A percentile compares a stretch with the other conserved stretches of the same genome.
phyloP scores from a whole-genome alignment of 306 rosid genomes.

The Medicago lupulina region DNA sequence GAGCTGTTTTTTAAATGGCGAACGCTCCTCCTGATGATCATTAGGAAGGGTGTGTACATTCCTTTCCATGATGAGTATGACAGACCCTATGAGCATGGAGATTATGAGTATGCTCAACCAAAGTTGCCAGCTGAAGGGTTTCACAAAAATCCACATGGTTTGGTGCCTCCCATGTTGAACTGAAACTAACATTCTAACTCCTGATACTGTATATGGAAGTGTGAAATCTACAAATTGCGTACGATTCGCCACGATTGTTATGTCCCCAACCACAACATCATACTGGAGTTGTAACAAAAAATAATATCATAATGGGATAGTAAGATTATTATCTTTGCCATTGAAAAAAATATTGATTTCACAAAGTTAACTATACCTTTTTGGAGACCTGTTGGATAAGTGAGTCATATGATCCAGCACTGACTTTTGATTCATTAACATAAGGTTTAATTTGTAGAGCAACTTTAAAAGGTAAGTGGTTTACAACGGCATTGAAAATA shows the following conservation, averaged over 20 bases:
- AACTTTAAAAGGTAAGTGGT: conserved; percentile 36
- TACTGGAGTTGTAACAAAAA: neutral
- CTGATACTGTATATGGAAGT: conserved; percentile 40
- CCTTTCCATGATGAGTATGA: conserved; percentile 48
- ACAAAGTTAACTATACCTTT: conserved; percentile 7
- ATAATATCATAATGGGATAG: too few relatives aligned
- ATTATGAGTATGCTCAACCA: conserved; percentile 41
- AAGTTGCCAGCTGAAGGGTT: conserved; percentile 49
- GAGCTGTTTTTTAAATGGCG: neutral
- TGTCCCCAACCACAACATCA: conserved; percentile 48
- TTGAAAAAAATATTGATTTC: too few relatives aligned
- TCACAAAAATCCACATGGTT: conserved; percentile 48
- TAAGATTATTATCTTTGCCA: too few relatives aligned
- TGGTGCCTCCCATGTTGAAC: conserved; percentile 30
- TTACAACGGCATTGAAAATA: conserved; percentile 36
- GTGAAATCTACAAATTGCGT: conserved; percentile 42
- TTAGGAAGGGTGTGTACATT: conserved; percentile 1
- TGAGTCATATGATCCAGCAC: conserved; percentile 36
- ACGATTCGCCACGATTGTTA: conserved; percentile 43
- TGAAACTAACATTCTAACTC: conserved; percentile 38
- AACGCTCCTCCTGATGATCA: neutral
- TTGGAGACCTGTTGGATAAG: conserved; percentile 40
- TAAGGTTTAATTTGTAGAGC: conserved; percentile 29
- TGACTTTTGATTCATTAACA: neutral
- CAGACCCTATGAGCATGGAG: conserved; percentile 31